Evolutionary conservation across 495 filamentous ascomycete genomes (phyloP).

Genomic region (Xylaria nigripes): DNA sequence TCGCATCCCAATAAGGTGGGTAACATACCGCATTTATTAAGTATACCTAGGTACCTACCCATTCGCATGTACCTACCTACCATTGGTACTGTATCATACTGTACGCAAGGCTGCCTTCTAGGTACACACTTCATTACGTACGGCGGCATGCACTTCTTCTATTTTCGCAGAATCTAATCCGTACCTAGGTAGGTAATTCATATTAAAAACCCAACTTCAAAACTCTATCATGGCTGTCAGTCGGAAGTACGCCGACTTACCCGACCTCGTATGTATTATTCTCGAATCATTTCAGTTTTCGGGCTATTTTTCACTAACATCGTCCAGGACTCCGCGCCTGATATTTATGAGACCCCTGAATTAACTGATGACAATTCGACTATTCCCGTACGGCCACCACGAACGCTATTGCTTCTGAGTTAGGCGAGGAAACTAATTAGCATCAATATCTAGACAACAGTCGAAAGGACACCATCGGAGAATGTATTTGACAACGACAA

Average conservation of each 20-base stretch:
- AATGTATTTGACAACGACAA: constrained; percentile 49
- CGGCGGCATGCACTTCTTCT: too few relatives aligned
- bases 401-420: constrained; percentile 3
- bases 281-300: not conserved
- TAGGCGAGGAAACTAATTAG: not conserved
- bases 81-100: too few relatives aligned
- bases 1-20: too few relatives aligned
- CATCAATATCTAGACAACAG: constrained; percentile 46
- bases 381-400: constrained; percentile 48
- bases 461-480: constrained; percentile 56
- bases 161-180: too few relatives aligned
- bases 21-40: too few relatives aligned
- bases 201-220: not conserved
- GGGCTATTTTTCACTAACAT: not conserved
- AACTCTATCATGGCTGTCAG: constrained; percentile 39
- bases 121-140: too few relatives aligned
- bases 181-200: too few relatives aligned
- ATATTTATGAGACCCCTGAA: constrained; percentile 92
- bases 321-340: constrained; percentile 72
- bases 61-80: too few relatives aligned
- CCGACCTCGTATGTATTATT: constrained; percentile 58
- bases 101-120: too few relatives aligned
- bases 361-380: constrained; percentile 83
- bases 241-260: constrained; percentile 75
- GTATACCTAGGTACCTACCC: too few relatives aligned